Evolutionary conservation across 495 filamentous ascomycete species (phyloP), one percentile per base, ranked within the genome.

Genomic region (Neurospora sp.): DNA sequence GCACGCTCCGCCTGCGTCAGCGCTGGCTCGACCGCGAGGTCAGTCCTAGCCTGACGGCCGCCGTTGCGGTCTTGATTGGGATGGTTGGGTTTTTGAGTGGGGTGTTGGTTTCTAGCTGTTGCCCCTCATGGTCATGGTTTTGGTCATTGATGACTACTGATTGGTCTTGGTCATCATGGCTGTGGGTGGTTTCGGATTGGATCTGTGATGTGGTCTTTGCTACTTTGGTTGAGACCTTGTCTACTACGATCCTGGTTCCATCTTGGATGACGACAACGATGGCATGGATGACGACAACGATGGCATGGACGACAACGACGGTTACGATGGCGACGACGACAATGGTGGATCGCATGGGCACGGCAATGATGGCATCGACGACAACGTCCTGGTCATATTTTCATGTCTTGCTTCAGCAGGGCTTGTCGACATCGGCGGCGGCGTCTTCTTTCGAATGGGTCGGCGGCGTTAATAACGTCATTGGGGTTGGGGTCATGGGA

Each of bases 21-120:
- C 37, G 71, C 18, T 80, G 79, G 79, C 40, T 80, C 39, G 74
- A 77, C 3, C 39, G 73, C 8, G 76, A 76, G 12, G 73, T 77
- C 31, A 77, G 74, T n/a, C 38, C 70, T 9, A 74, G 71, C 7
- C 22, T 79, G 39, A 78, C 77, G 71, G 68, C 31, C 2, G 74
- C 73, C 0, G 75, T 76, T 0, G 72, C 44, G 68, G 7, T 70
- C 12, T 38, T 31, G 11, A 39, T 77, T 38, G 72, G 59, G 8
- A 12, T 69, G 8, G 46, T 27, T 18, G 77, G 76, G 22, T 74
- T 79, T 14, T 14, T 74, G 46, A 1, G 73, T 1, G 77, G 76
- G 6, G 39, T 76, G 14, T 16, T 75, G 44, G 69, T 27, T 65
- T 65, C 53, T 35, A 65, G 53, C 14, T 31, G 27, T 61, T 53